Evolutionary conservation across 495 filamentous ascomycete species (phyloP).

Genomic region (Xylaria venustula): DNA sequence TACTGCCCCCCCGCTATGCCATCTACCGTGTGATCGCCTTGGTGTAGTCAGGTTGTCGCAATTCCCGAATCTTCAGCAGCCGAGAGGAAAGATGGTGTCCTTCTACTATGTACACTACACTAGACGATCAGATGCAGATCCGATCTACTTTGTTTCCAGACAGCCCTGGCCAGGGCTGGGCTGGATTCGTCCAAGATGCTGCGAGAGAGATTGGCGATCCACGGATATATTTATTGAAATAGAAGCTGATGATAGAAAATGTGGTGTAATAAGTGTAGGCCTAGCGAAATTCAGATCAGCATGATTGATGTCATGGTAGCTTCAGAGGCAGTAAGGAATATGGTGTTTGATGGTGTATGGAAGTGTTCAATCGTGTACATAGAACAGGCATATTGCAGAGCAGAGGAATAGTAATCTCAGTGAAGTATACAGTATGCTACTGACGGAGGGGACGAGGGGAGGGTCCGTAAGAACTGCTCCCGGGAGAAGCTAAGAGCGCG

Average conservation of each 20-base stretch:
- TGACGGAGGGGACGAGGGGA: no score
- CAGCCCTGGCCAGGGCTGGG: neutral
- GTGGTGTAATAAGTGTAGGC: neutral
- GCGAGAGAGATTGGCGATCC: no score
- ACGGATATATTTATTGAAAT: no score
- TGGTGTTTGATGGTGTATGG: no score
- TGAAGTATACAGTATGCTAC: no score
- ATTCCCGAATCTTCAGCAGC: slow-evolving; percentile 1
- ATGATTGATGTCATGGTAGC: slow-evolving; percentile 2
- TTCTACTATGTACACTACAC: neutral
- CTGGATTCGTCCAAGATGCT: no score
- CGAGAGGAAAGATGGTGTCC: neutral
- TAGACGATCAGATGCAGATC: slow-evolving; percentile 8
- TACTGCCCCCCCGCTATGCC: neutral
- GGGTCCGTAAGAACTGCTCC: neutral
- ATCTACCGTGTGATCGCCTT: neutral
- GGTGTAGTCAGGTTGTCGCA: slow-evolving; percentile 7
- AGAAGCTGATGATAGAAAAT: no score
- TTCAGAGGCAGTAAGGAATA: neutral
- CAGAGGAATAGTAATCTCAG: neutral
- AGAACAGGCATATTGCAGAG: no score
- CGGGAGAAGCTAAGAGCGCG: neutral
- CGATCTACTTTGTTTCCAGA: slow-evolving; percentile 2
- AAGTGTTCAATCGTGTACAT: neutral
- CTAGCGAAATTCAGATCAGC: slow-evolving; percentile 10